phyloP scores from a whole-genome alignment of 768 basidiomycete species.

The Lactarius hatsudake region DNA sequence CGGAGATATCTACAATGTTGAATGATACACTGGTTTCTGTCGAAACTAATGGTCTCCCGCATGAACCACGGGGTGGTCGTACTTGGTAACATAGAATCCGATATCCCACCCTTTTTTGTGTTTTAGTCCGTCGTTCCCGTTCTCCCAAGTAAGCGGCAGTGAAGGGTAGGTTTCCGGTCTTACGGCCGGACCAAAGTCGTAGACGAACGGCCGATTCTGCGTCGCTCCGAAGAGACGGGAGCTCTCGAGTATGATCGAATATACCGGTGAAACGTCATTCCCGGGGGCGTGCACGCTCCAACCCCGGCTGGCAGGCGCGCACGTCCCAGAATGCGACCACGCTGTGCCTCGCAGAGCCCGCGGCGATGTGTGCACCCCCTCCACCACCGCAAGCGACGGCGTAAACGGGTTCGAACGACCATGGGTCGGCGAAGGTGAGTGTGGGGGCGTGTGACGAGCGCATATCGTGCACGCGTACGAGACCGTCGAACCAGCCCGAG shows the following conservation, averaged over 20 bases:
- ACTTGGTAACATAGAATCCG: conserved; percentile 53
- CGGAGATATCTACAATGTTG: conserved; percentile 12
- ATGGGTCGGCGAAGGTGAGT: conserved; percentile 61
- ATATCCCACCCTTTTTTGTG: conserved; percentile 37
- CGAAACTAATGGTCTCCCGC: conserved; percentile 15
- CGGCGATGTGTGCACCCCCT: conserved; percentile 59
- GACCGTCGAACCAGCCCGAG: conserved; percentile 82
- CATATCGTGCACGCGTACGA: conserved; percentile 71
- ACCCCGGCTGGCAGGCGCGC: conserved; percentile 53
- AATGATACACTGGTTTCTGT: conserved; percentile 16
- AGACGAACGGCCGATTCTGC: conserved; percentile 72
- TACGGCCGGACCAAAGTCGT: conserved; percentile 73
- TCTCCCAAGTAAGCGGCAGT: conserved; percentile 27
- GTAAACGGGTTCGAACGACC: conserved; percentile 73
- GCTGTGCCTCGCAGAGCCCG: conserved; percentile 73
- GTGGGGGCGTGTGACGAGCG: conserved; percentile 57
- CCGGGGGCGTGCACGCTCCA: conserved; percentile 82
- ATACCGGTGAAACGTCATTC: conserved; percentile 77
- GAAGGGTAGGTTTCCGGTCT: conserved; percentile 52
- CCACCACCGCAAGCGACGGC: conserved; percentile 75
- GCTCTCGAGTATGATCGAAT: conserved; percentile 69
- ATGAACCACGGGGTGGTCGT: conserved; percentile 33
- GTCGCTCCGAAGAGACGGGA: conserved; percentile 78
- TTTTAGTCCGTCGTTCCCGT: conserved; percentile 36
- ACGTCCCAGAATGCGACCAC: conserved; percentile 84